Evolutionary conservation across 1,139 yeast genomes (phyloP), one percentile per base, ranked within the genome.

Genomic region (Lodderomyces orthopsilosis): DNA sequence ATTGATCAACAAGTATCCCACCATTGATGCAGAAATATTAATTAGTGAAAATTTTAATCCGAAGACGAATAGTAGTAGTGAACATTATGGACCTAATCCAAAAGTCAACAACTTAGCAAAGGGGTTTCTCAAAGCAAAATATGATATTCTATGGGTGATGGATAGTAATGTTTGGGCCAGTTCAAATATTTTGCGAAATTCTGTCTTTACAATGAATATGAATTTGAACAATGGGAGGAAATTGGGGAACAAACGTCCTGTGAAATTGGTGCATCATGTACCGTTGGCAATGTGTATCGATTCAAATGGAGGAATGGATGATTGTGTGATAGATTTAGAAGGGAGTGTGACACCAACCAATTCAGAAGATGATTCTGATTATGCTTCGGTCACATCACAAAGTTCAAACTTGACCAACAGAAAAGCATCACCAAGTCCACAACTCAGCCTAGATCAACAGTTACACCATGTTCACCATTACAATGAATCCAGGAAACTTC

Each of bases 91-190:
- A 1, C 95, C 95, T 2, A 89, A 89, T 56, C 97, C 97, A 9
- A 89, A 89, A 62, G 87, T 89, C 44, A 88, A 88, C 63, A 89
- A 89, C 61, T 68, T 89, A 40, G 81, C 91, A 15, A 86, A 86
- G 59, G 96, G 95, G 3, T 87, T 84, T 57, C 59, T 66, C 37
- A 62, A 63, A 1, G 91, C 95, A 12, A 77, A 79, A 53, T 69
- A 79, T 60, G 96, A 89, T 57, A 75, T 85, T 26, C 54, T 89
- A 12, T 89, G 97, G 96, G 79, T 88, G n/a, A 73, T 87, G 67
- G 97, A 89, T 61, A 82, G 93, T 35, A 89, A 89, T 57, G 94
- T 86, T 6, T 86, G 91, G 88, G 87, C 85, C 1, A 66, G 81
- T 35, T 78, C 84, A 0, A 78, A 83, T 32, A 75, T 89, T 0